Evolutionary conservation across 108 stramenopile genomes (phyloP), one percentile per base, ranked within the genome.

Genomic region (Fistulifera pelliculosa): DNA sequence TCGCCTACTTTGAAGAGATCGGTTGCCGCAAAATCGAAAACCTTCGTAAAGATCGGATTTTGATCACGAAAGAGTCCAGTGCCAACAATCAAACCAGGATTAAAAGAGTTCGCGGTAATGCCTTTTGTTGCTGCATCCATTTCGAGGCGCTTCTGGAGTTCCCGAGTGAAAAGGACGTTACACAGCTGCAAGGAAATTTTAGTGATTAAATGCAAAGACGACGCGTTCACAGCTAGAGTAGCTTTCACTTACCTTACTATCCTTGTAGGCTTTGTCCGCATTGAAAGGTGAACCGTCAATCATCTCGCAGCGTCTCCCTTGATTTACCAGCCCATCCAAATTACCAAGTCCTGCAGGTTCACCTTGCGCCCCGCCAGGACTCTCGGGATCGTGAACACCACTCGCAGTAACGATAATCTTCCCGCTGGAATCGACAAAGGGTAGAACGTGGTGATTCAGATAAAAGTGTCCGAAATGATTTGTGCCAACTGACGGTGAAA

Each of bases 401-500:
- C 77, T 80, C 7, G 87, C 85, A 13, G 92, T 93, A 7, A 93
- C 81, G 2, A 85, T 82, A 56, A 93, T 85, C 39, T 72, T 54
- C 11, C 74, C 83, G 27, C 45, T 52, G 0, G 71, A 49, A 14
- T 54, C 49, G 16, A 71, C 52, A 24, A 94, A 67, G 31, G 54
- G 39, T 55, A 85, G 38, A 1, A 96, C 57, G 23, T 90, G 62
- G 42, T 81, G 64, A 42, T 93, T 92, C 48, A 98, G 68, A 24
- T 92, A 90, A 67, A 96, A 96, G 62, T 96, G 95, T n/a, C 94
- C 97, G 13, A 98, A 65, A 61, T 96, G 97, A 67, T 98, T 98
- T 13, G 89, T 92, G 10, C 95, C 95, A 42, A 98, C 75, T 50
- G 38, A 11, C 73, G 77, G 0, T 11, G 16, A 51, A 22, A 22